These are phyloP conservation scores for Rhazya stricta DNA, from an alignment of 257 asterid species.

Conservation along the genomic window DNA sequence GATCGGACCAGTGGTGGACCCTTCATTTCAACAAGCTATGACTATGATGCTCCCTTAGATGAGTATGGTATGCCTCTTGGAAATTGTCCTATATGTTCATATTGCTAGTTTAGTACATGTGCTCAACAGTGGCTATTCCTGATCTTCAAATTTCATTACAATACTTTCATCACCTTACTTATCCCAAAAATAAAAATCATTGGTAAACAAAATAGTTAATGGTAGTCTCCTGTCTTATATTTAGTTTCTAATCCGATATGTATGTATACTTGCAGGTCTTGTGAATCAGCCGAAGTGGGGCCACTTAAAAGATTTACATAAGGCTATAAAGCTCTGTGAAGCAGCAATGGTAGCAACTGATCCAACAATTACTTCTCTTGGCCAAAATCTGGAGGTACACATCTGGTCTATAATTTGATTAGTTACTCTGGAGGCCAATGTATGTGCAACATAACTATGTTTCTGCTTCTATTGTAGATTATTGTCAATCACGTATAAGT, in stretches of 20 bases:
- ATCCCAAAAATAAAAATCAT: neutral
- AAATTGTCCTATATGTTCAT: neutral
- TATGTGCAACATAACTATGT: neutral
- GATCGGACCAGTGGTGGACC: conserved; percentile 87
- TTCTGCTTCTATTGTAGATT: neutral
- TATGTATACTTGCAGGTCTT: conserved; percentile 36
- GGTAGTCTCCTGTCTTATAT: neutral
- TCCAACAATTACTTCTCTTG: conserved; percentile 60
- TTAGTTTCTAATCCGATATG: neutral
- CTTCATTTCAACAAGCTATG: conserved; percentile 76
- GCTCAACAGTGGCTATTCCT: neutral
- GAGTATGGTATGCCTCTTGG: conserved; percentile 55
- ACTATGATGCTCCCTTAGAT: conserved; percentile 93
- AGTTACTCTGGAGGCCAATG: neutral
- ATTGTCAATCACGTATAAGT: neutral
- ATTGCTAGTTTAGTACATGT: neutral
- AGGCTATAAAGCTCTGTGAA: conserved; percentile 82
- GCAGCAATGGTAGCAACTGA: conserved; percentile 71
- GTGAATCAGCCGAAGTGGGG: conserved; percentile 82
- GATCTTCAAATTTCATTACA: neutral
- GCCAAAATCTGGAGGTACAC: conserved; percentile 62
- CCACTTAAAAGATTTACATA: conserved; percentile 74
- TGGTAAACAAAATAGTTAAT: neutral
- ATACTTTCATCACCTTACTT: neutral
- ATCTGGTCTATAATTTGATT: neutral